phyloP scores from a whole-genome alignment of 2,329 filamentous ascomycete species.

The Fusarium humuli region DNA sequence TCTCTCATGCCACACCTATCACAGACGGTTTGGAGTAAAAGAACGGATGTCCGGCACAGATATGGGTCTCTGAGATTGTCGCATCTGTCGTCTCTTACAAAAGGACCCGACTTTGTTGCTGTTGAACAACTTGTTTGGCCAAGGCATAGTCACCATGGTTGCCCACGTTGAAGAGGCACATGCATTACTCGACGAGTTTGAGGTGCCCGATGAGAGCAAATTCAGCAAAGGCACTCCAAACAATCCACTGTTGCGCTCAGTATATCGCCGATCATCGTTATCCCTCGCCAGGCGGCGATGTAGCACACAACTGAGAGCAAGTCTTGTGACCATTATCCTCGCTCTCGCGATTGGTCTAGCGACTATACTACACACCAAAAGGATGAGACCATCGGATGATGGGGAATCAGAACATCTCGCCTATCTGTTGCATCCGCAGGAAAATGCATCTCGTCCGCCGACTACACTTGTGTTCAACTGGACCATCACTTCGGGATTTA shows the following conservation, averaged over 20 bases:
- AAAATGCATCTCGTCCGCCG: not conserved
- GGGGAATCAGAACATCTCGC: not conserved
- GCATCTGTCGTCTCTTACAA: not conserved
- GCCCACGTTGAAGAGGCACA: slow-evolving; percentile 20
- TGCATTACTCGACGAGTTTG: slow-evolving; percentile 12
- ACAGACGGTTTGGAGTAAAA: not conserved
- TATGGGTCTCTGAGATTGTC: not conserved
- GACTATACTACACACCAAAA: not conserved
- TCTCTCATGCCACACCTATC: not conserved
- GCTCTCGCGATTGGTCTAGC: not conserved
- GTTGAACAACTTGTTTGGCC: not conserved
- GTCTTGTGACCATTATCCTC: not conserved
- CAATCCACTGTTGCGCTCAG: not conserved
- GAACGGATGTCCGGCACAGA: slow-evolving; percentile 10
- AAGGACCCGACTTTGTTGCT: not conserved
- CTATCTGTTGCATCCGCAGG: not conserved
- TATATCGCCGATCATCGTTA: not conserved
- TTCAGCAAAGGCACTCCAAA: not conserved
- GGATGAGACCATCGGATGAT: rapidly evolving
- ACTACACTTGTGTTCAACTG: not conserved
- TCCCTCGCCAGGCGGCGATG: not conserved
- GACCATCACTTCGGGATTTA: not conserved
- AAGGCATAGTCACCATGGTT: slow-evolving; percentile 1
- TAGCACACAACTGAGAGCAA: not conserved
- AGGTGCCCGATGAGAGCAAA: not conserved